Evolutionary conservation across 2,329 filamentous ascomycete genomes (phyloP).

Genomic region (Rachicladosporium sp.): DNA sequence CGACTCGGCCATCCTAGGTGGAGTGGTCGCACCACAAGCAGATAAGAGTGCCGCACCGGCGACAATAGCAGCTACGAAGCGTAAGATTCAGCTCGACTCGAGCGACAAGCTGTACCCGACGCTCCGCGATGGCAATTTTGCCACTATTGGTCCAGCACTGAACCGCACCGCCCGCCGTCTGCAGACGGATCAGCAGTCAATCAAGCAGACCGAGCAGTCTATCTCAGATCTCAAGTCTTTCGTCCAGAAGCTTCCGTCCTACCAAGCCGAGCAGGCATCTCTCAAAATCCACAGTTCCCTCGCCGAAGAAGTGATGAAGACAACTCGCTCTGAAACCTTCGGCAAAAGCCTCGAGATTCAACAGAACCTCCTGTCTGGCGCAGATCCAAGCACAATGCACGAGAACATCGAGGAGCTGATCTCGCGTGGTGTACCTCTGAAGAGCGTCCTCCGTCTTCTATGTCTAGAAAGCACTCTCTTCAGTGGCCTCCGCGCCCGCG

Average conservation of each 20-base stretch:
- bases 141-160: constrained; percentile 75
- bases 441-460: constrained; percentile 70
- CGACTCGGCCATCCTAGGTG: constrained; percentile 77
- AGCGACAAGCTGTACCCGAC: constrained; percentile 81
- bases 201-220: constrained; percentile 67
- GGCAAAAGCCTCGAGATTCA: constrained; percentile 82
- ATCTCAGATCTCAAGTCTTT: constrained; percentile 88
- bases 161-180: constrained; percentile 84
- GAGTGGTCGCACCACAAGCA: constrained; percentile 43
- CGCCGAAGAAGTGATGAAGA: constrained; percentile 89
- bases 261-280: constrained; percentile 86
- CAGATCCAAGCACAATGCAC: constrained; percentile 78
- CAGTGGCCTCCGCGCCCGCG: constrained; percentile 75
- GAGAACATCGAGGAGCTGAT: constrained; percentile 89
- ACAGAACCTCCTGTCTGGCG: constrained; percentile 83
- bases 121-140: constrained; percentile 85
- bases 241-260: constrained; percentile 82
- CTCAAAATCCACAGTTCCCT: constrained; percentile 85
- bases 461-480: constrained; percentile 87
- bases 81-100: constrained; percentile 79
- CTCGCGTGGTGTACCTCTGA: constrained; percentile 66
- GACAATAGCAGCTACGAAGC: constrained; percentile 53
- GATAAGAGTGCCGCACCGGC: constrained; percentile 21
- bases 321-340: constrained; percentile 81
- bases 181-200: constrained; percentile 75